These are phyloP conservation scores for Exophiala bonariae DNA, from an alignment of 2,329 filamentous ascomycete genomes.

Conservation along the genomic window DNA sequence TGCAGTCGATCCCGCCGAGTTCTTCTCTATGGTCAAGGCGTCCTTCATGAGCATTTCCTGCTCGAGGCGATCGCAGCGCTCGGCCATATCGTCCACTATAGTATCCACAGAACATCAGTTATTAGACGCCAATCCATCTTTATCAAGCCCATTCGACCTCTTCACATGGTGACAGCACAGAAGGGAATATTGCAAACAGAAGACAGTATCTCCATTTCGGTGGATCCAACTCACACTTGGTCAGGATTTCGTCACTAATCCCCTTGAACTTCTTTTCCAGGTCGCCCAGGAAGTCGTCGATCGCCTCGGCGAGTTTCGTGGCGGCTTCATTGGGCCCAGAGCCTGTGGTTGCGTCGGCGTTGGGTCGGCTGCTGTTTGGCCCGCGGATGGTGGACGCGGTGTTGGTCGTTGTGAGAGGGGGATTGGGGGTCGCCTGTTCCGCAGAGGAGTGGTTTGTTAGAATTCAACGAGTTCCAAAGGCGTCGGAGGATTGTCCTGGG, in stretches of 20 bases:
- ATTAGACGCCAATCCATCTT: background rate
- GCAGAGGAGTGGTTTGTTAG: background rate
- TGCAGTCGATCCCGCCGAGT: conserved; percentile 7
- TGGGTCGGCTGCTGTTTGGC: no score
- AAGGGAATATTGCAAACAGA: background rate
- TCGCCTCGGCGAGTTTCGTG: conserved; percentile 27
- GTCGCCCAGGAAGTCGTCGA: conserved; percentile 31
- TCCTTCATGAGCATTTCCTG: conserved; percentile 28
- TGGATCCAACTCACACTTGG: conserved; percentile 20
- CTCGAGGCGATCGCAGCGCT: conserved; percentile 30
- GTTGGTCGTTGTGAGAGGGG: background rate
- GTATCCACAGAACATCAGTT: background rate
- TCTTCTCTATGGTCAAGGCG: conserved; percentile 15
- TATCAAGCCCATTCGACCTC: no score
- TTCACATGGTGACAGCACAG: background rate
- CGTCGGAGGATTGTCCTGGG: no score
- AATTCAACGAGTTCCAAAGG: no score
- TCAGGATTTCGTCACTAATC: conserved; percentile 31
- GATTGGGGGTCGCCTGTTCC: background rate
- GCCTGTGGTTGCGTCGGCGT: conserved; percentile 6
- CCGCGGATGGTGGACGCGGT: background rate
- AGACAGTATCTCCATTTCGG: background rate
- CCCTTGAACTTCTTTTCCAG: conserved; percentile 31
- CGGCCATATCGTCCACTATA: conserved; percentile 30
- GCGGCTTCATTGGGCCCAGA: conserved; percentile 23